Evolutionary conservation across 1,139 yeast genomes (phyloP).

Genomic region (Sugiyamaella novakii): DNA sequence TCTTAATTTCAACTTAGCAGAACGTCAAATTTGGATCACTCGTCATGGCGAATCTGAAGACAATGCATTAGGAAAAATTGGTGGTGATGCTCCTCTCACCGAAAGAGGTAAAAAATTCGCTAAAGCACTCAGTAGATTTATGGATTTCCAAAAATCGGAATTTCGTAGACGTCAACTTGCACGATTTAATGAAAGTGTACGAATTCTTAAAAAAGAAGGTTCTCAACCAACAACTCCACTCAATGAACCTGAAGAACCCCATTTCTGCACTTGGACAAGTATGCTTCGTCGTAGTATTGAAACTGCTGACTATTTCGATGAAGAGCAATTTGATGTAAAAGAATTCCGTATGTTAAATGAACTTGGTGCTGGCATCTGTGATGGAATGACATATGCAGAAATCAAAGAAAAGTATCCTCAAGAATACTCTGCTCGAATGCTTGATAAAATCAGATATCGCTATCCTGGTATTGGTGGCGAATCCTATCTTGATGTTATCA

Average conservation of each 20-base stretch:
- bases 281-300: slow-evolving; percentile 79
- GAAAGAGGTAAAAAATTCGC: slow-evolving; percentile 76
- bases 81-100: slow-evolving; percentile 88
- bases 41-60: slow-evolving; percentile 92
- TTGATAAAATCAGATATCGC: slow-evolving; percentile 77
- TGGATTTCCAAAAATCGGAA: slow-evolving; percentile 68
- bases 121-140: slow-evolving; percentile 69
- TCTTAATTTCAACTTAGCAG: slow-evolving; percentile 84
- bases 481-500: slow-evolving; percentile 88
- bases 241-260: slow-evolving; percentile 56
- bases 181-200: slow-evolving; percentile 47
- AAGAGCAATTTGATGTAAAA: slow-evolving; percentile 67
- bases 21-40: slow-evolving; percentile 93
- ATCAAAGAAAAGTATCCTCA: slow-evolving; percentile 70
- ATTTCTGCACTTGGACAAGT: slow-evolving; percentile 91
- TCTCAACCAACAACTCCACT: slow-evolving; percentile 42
- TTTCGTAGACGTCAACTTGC: slow-evolving; percentile 68
- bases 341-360: slow-evolving; percentile 94
- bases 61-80: slow-evolving; percentile 80
- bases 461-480: slow-evolving; percentile 99
- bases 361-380: slow-evolving; percentile 88
- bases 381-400: slow-evolving; percentile 87
- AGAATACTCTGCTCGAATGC: slow-evolving; percentile 75
- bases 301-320: slow-evolving; percentile 75
- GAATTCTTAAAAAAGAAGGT: slow-evolving; percentile 37